These are phyloP conservation scores for Ailanthus altissimus DNA, from an alignment of 345 rosid genomes.

Conservation along the genomic window DNA sequence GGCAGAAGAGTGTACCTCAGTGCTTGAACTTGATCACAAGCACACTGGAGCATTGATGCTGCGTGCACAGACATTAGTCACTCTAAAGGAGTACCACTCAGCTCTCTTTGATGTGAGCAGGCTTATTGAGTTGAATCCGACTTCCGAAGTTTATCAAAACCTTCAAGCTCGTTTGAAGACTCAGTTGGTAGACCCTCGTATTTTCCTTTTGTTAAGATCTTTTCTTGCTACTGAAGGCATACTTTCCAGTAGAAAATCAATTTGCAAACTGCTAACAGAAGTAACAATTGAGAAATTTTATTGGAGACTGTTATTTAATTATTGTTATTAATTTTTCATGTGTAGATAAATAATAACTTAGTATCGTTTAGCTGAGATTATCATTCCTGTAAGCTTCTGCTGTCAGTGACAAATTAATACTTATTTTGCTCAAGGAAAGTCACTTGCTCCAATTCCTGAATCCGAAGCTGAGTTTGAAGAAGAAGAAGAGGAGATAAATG, in stretches of 20 bases:
- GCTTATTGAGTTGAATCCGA: constrained; percentile 79
- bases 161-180: constrained; percentile 86
- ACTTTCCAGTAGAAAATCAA: background rate
- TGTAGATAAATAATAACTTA: background rate
- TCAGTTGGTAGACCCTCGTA: constrained; percentile 61
- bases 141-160: constrained; percentile 77
- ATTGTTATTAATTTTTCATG: background rate
- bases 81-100: constrained; percentile 79
- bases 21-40: constrained; percentile 84
- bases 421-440: constrained; percentile 76
- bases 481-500: constrained; percentile 58
- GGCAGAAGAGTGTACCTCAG: constrained; percentile 88
- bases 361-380: background rate
- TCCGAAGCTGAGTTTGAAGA: constrained; percentile 82
- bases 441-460: constrained; percentile 93
- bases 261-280: background rate
- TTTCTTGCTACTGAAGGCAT: background rate
- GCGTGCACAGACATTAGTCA: constrained; percentile 87
- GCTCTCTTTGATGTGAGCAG: constrained; percentile 89
- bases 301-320: background rate
- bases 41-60: constrained; percentile 94
- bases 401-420: constrained; percentile 22
- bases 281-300: background rate
- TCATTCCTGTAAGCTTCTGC: constrained; percentile 1
- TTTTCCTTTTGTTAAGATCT: constrained; percentile 1